Percentiles rank a stretch among this genome's conserved stretches.
Conservation (phyloP, 106 monocot species). For the Acorus gramineus region DNA sequence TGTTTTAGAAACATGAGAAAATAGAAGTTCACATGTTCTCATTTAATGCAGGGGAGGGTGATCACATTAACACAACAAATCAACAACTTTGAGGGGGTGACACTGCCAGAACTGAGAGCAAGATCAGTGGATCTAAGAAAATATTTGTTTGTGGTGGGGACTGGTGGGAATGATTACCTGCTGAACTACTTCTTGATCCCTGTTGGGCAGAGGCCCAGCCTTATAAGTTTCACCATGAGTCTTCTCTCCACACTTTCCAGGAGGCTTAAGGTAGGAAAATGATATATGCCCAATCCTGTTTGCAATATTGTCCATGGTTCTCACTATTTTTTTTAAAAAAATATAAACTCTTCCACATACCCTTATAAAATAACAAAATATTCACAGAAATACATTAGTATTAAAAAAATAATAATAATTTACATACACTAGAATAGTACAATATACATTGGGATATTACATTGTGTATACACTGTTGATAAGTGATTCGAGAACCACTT, state of each 20-base stretch:
- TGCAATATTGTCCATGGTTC: background rate
- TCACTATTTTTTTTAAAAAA: too few relatives aligned
- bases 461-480: background rate
- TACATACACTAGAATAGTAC: too few relatives aligned
- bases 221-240: conserved; percentile 19
- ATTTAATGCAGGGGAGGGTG: conserved; percentile 29
- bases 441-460: too few relatives aligned
- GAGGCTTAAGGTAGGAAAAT: conserved; percentile 28
- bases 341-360: too few relatives aligned
- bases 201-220: background rate
- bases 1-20: too few relatives aligned
- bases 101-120: conserved; percentile 30
- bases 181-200: conserved; percentile 32
- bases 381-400: too few relatives aligned
- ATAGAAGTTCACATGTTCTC: too few relatives aligned
- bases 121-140: conserved; percentile 16
- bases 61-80: conserved; percentile 45
- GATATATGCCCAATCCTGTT: background rate
- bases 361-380: too few relatives aligned
- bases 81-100: conserved; percentile 32
- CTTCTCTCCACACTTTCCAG: conserved; percentile 29
- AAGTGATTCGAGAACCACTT: background rate
- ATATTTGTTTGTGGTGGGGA: conserved; percentile 48
- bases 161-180: conserved; percentile 61
- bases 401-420: too few relatives aligned